phyloP scores from a whole-genome alignment of 371 early-diverging fungal genomes.

The Hamiltosporidium tvaerminnensis region DNA sequence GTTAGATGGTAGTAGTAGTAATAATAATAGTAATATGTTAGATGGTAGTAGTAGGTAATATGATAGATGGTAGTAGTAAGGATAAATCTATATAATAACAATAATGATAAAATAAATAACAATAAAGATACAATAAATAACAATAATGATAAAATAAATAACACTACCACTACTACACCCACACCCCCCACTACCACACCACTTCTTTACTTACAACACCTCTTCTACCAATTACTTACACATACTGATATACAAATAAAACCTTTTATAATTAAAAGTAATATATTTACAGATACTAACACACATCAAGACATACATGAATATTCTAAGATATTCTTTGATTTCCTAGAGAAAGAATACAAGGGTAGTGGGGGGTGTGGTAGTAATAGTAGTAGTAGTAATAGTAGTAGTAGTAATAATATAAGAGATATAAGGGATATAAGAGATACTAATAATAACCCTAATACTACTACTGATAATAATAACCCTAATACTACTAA shows the following conservation, averaged over 20 bases:
- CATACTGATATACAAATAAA: not conserved
- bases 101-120: not conserved
- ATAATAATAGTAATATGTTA: too few relatives aligned
- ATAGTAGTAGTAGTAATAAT: not conserved
- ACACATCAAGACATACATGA: conserved; percentile 53
- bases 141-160: not conserved
- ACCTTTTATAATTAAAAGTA: not conserved
- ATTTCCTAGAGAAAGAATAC: conserved; percentile 46
- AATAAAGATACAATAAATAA: not conserved
- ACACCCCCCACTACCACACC: not conserved
- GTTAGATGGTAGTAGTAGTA: not conserved
- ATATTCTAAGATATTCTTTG: conserved; percentile 50
- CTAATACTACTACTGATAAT: too few relatives aligned
- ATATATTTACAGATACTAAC: conserved; percentile 16
- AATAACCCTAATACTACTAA: too few relatives aligned
- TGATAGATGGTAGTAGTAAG: not conserved
- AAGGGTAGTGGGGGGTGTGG: not conserved
- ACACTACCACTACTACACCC: not conserved
- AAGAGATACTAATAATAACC: too few relatives aligned
- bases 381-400: not conserved
- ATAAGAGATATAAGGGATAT: not conserved
- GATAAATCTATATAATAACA: not conserved
- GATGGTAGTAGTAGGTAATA: not conserved
- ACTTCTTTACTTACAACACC: not conserved
- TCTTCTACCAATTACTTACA: not conserved